A percentile compares a stretch with the other conserved stretches of the same genome.
These are phyloP conservation scores for Ophioceras dolichostomum DNA, from an alignment of 2,329 filamentous ascomycete species.

Conservation along the genomic window DNA sequence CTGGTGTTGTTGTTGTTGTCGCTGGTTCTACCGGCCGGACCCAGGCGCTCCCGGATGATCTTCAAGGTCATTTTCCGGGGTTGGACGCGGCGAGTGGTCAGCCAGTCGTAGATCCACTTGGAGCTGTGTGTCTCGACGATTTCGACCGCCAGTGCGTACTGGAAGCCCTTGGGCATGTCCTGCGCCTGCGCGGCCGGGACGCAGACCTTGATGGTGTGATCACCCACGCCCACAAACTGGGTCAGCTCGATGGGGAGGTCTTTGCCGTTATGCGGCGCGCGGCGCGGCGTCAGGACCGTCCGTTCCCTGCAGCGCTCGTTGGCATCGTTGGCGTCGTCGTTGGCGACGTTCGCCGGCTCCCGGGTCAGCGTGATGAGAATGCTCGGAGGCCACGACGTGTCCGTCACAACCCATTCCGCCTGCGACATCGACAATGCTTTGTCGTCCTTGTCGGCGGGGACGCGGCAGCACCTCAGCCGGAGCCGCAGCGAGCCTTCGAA, in stretches of 20 bases:
- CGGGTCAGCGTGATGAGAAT: slow-evolving; percentile 60
- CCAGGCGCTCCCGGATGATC: slow-evolving; percentile 40
- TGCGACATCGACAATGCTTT: too few relatives aligned
- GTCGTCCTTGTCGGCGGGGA: slow-evolving; percentile 10
- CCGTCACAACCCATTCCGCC: slow-evolving; percentile 47
- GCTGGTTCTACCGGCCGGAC: too few relatives aligned
- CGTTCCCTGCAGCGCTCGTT: too few relatives aligned
- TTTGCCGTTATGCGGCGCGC: slow-evolving; percentile 61
- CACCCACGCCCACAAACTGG: slow-evolving; percentile 38
- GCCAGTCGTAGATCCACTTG: slow-evolving; percentile 25
- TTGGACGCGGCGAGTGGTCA: slow-evolving; percentile 22
- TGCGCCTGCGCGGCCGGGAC: slow-evolving; percentile 17
- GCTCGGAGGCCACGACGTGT: slow-evolving; percentile 58
- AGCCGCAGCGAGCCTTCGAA: slow-evolving; percentile 45
- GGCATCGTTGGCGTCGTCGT: too few relatives aligned
- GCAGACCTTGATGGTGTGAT: slow-evolving; percentile 49
- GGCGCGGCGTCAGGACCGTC: slow-evolving; percentile 46
- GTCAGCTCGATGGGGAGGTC: slow-evolving; percentile 71
- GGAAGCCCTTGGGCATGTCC: slow-evolving; percentile 8
- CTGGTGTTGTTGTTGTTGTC: slow-evolving; percentile 9
- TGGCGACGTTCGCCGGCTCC: slow-evolving; percentile 23
- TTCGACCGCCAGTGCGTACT: slow-evolving; percentile 61
- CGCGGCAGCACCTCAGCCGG: slow-evolving; percentile 54
- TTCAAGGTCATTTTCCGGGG: slow-evolving; percentile 35
- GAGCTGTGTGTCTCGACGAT: slow-evolving; percentile 44